phyloP scores from a whole-genome alignment of 2,329 filamentous ascomycete species.

The Fusarium pseudocircinatum region DNA sequence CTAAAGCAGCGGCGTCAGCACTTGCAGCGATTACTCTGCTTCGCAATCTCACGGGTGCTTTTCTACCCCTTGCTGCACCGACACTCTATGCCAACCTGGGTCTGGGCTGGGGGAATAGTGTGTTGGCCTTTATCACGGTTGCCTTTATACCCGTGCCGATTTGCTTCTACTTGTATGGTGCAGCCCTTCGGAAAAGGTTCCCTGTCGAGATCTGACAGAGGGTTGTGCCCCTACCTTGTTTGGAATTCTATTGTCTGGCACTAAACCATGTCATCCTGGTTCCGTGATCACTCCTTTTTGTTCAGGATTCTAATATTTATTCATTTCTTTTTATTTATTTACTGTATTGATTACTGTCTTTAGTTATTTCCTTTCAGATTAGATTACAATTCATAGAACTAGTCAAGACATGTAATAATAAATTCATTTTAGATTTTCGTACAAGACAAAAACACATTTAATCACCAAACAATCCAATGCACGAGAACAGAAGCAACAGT shows the following conservation, averaged over 20 bases:
- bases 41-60: slow-evolving; percentile 1
- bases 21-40: slow-evolving; percentile 28
- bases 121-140: slow-evolving; percentile 53
- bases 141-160: slow-evolving; percentile 53
- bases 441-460: too few species aligned
- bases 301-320: accelerated
- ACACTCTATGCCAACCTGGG: slow-evolving; percentile 45
- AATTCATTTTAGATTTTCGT: neutral
- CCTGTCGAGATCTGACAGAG: neutral
- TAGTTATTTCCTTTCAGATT: neutral
- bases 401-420: too few species aligned
- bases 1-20: slow-evolving; percentile 16
- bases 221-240: accelerated
- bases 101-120: slow-evolving; percentile 58
- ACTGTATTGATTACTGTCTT: neutral
- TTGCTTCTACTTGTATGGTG: slow-evolving; percentile 52
- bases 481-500: too few species aligned
- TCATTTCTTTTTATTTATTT: neutral
- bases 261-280: accelerated
- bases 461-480: too few species aligned
- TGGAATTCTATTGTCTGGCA: neutral
- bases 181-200: slow-evolving; percentile 36
- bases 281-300: accelerated
- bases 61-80: slow-evolving; percentile 20
- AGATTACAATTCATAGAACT: too few species aligned